Percentiles rank a stretch among this genome's conserved stretches.
phyloP scores from a whole-genome alignment of 495 filamentous ascomycete species.

The Neurospora sp. region DNA sequence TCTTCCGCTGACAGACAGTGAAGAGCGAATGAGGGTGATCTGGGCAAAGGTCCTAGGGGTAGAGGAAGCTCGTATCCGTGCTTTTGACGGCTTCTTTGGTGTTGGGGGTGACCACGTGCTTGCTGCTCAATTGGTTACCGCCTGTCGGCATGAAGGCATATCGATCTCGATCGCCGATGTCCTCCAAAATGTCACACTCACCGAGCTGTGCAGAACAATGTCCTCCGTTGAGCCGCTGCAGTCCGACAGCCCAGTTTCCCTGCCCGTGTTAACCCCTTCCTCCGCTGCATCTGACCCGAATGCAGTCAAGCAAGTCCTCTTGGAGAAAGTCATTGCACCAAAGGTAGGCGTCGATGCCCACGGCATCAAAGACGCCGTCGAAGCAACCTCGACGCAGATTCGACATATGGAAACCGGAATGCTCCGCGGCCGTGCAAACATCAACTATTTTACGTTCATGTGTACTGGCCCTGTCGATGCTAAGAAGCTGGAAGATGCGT shows the following conservation, averaged over 20 bases:
- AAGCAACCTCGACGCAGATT: slow-evolving; percentile 34
- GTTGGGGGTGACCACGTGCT: slow-evolving; percentile 35
- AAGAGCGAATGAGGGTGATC: slow-evolving; percentile 32
- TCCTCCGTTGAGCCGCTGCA: slow-evolving; percentile 9
- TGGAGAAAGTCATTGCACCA: slow-evolving; percentile 24
- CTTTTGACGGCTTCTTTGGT: slow-evolving; percentile 33
- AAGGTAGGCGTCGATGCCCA: slow-evolving; percentile 25
- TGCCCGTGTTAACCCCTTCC: not conserved
- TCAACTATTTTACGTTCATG: slow-evolving; percentile 36
- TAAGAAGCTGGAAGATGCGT: slow-evolving; percentile 34
- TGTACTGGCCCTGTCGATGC: slow-evolving; percentile 30
- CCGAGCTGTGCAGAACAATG: slow-evolving; percentile 29
- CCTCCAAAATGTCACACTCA: slow-evolving; percentile 25
- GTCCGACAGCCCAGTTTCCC: slow-evolving; percentile 1
- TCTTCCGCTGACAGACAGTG: slow-evolving; percentile 30
- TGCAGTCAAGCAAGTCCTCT: slow-evolving; percentile 19
- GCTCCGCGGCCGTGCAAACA: slow-evolving; percentile 28
- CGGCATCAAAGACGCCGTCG: slow-evolving; percentile 31
- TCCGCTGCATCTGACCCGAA: slow-evolving; percentile 7
- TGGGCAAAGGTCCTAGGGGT: slow-evolving; percentile 34
- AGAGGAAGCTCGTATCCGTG: slow-evolving; percentile 27
- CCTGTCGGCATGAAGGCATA: slow-evolving; percentile 29
- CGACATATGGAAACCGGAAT: slow-evolving; percentile 37
- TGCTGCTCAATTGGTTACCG: slow-evolving; percentile 28
- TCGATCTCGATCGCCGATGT: slow-evolving; percentile 29